A percentile compares a stretch with the other conserved stretches of the same genome.
phyloP scores from a whole-genome alignment of 192 early-diverging fungal genomes.

The Coemansia sp. region DNA sequence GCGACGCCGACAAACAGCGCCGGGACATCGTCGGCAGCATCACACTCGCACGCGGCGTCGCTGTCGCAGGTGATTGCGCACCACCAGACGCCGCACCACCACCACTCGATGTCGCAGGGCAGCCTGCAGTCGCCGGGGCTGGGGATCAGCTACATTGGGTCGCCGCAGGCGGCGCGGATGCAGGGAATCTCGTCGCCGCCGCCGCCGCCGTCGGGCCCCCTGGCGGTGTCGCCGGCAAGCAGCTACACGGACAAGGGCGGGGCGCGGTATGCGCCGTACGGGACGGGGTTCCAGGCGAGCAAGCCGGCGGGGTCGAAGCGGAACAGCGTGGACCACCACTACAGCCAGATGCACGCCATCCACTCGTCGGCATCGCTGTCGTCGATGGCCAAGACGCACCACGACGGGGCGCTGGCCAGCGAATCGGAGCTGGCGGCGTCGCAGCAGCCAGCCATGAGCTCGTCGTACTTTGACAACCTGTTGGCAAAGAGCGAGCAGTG shows the following conservation, averaged over 20 bases:
- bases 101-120: constrained; percentile 30
- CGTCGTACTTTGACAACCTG: constrained; percentile 48
- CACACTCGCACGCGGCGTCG: constrained; percentile 50
- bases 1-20: constrained; percentile 10
- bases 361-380: constrained; percentile 23
- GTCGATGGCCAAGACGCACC: constrained; percentile 7
- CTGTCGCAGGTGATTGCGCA: constrained; percentile 45
- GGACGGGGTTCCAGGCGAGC: constrained; percentile 15
- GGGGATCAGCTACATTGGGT: constrained; percentile 35
- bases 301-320: constrained; percentile 33
- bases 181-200: constrained; percentile 37
- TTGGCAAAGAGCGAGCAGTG: constrained; percentile 41
- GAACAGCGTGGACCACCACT: constrained; percentile 48
- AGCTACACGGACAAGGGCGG: constrained; percentile 39
- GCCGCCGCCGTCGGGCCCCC: constrained; percentile 12
- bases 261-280: constrained; percentile 39
- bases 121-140: constrained; percentile 24
- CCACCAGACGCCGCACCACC: constrained; percentile 31
- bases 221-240: constrained; percentile 31
- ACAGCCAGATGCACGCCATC: constrained; percentile 23
- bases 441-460: constrained; percentile 31
- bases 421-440: constrained; percentile 13
- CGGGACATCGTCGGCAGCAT: constrained; percentile 14
- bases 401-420: background rate
- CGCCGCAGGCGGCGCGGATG: constrained; percentile 17